Percentiles rank a stretch among this genome's conserved stretches.
phyloP scores from a whole-genome alignment of 257 asterid genomes.

The Hygrophila difformis region DNA sequence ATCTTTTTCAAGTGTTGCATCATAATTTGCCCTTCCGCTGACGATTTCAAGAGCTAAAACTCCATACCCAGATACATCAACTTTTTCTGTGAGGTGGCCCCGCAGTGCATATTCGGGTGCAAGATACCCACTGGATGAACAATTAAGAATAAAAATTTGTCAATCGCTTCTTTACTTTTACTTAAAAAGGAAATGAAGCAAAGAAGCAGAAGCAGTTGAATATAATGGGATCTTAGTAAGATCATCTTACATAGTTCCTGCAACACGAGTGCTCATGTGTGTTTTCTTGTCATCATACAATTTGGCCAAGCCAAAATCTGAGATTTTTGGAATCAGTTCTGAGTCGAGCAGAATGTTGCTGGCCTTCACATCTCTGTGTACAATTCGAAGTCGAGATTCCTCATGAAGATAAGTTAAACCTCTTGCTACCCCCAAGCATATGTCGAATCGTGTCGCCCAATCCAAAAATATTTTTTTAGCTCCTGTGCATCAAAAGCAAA shows the following conservation, averaged over 20 bases:
- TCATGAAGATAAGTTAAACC: too few species aligned
- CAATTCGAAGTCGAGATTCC: too few species aligned
- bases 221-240: too few species aligned
- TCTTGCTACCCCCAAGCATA: too few species aligned
- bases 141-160: too few species aligned
- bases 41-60: too few species aligned
- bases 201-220: too few species aligned
- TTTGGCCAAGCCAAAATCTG: constrained; percentile 74
- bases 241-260: constrained; percentile 90
- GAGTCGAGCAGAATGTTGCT: constrained; percentile 64
- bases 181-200: too few species aligned
- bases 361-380: too few species aligned
- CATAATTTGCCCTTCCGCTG: constrained; percentile 57
- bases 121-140: constrained; percentile 69
- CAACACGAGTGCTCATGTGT: constrained; percentile 79
- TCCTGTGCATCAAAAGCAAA: constrained; percentile 29
- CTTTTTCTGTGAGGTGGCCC: constrained; percentile 57
- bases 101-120: constrained; percentile 71
- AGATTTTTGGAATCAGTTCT: constrained; percentile 51
- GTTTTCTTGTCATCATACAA: constrained; percentile 63
- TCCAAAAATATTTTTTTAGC: constrained; percentile 36
- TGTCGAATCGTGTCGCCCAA: constrained; percentile 58
- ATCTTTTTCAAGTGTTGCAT: constrained; percentile 33
- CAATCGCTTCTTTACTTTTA: too few species aligned
- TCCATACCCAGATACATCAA: constrained; percentile 50